Conservation (phyloP, 768 basidiomycete species). For the Lactarius psammicola region DNA sequence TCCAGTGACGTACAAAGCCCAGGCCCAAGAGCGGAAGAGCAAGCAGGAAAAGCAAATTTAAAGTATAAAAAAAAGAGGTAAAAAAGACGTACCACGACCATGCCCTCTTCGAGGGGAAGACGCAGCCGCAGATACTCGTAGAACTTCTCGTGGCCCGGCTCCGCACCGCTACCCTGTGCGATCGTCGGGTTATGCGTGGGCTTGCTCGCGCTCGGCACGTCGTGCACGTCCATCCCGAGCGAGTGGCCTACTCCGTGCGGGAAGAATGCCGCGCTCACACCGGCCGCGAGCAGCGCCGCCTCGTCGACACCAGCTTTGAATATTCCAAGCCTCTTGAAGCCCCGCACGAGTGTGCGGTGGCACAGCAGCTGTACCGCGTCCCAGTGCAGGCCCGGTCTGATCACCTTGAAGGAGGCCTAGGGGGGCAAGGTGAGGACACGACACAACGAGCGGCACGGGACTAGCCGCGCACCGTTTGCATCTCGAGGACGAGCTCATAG, state of each 20-base stretch:
- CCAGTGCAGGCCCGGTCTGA: conserved; percentile 85
- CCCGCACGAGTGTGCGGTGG: conserved; percentile 76
- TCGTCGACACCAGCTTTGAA: conserved; percentile 69
- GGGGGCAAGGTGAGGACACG: background rate
- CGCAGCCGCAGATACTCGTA: conserved; percentile 80
- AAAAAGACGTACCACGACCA: conserved; percentile 73
- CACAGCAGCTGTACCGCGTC: conserved; percentile 81
- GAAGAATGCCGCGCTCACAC: conserved; percentile 84
- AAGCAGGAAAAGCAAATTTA: too few relatives aligned
- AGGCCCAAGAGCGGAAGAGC: background rate
- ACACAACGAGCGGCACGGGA: background rate
- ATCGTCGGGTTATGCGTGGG: conserved; percentile 57
- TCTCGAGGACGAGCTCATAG: conserved; percentile 82
- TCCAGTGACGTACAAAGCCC: background rate
- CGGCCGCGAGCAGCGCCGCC: conserved; percentile 72
- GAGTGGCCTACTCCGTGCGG: conserved; percentile 93
- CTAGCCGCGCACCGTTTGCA: conserved; percentile 68
- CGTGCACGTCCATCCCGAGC: conserved; percentile 92
- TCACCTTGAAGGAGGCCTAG: conserved; percentile 64
- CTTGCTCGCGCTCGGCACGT: conserved; percentile 77
- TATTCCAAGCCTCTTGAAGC: conserved; percentile 82
- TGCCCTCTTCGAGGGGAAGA: conserved; percentile 66
- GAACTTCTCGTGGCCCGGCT: conserved; percentile 54
- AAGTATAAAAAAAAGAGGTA: background rate
- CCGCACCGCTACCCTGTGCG: conserved; percentile 26